These are phyloP conservation scores for Nemania abortiva DNA, from an alignment of 2,329 filamentous ascomycete genomes.

Conservation along the genomic window DNA sequence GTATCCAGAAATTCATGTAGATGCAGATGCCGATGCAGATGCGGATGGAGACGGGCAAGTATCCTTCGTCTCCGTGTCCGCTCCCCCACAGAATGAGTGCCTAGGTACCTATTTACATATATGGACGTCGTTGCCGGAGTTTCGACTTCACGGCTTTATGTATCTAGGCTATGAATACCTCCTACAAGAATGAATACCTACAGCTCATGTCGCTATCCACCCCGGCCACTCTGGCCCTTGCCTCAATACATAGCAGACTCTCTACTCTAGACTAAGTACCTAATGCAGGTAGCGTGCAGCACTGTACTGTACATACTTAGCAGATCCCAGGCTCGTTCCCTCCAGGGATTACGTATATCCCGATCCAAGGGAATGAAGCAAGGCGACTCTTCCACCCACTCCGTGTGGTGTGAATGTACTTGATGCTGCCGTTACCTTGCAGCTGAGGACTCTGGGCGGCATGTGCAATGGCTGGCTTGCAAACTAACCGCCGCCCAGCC, in stretches of 20 bases:
- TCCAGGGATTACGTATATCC: slow-evolving; percentile 27
- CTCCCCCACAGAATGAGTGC: too few species aligned
- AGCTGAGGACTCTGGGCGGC: slow-evolving; percentile 20
- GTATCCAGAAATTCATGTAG: neutral
- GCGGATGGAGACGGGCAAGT: neutral
- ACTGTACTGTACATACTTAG: neutral
- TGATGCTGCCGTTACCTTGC: slow-evolving; percentile 35
- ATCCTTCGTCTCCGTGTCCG: too few species aligned
- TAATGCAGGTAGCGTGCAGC: neutral
- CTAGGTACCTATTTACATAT: neutral
- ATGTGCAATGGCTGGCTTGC: slow-evolving; percentile 29
- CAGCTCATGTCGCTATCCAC: slow-evolving; percentile 32
- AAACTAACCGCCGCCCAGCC: slow-evolving; percentile 25
- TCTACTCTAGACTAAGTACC: too few species aligned
- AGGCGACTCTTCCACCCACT: slow-evolving; percentile 25
- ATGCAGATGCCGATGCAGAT: neutral
- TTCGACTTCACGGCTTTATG: neutral
- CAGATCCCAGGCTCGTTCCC: neutral
- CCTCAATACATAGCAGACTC: neutral
- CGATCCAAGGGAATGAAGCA: slow-evolving; percentile 27
- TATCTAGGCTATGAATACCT: neutral
- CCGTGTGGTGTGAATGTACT: slow-evolving; percentile 14
- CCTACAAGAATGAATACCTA: neutral
- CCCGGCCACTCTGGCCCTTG: slow-evolving; percentile 8
- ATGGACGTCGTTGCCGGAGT: neutral